phyloP scores from a whole-genome alignment of 164 flowering plant genomes.

The Stephania japonica region DNA sequence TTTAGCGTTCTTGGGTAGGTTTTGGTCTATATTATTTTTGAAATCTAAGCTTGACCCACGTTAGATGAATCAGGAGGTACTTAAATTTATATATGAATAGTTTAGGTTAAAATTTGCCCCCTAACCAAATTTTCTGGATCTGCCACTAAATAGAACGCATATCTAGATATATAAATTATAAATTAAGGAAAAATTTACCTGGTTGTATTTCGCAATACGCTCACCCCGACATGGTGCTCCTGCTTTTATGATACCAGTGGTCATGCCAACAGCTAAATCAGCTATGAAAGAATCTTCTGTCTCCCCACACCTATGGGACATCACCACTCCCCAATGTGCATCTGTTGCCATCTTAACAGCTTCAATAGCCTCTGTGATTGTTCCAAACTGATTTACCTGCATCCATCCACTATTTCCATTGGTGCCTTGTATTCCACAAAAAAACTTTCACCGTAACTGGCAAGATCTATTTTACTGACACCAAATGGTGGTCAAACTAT shows the following conservation, averaged over 20 bases:
- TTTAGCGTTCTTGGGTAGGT: too few species aligned
- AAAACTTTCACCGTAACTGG: too few species aligned
- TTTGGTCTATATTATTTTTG: too few species aligned
- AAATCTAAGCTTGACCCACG: too few species aligned
- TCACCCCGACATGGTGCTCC: conserved; percentile 98
- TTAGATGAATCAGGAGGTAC: too few species aligned
- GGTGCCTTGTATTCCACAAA: too few species aligned
- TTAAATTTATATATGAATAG: not conserved
- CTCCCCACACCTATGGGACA: conserved; percentile 91
- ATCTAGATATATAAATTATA: not conserved
- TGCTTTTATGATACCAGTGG: conserved; percentile 81
- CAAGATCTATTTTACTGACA: too few species aligned
- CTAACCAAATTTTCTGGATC: too few species aligned
- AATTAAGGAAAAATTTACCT: conserved; percentile 36
- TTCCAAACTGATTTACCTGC: conserved; percentile 86
- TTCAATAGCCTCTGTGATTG: conserved; percentile 88
- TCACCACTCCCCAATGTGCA: conserved; percentile 85
- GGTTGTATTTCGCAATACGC: conserved; percentile 85
- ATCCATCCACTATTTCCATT: not conserved
- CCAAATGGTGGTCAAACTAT: too few species aligned
- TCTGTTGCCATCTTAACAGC: conserved; percentile 85
- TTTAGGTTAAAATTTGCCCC: too few species aligned
- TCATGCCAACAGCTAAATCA: conserved; percentile 84
- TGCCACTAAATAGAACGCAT: not conserved
- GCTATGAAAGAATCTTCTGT: conserved; percentile 90